A percentile compares a stretch with the other conserved stretches of the same genome.
These are phyloP conservation scores for Aspergillus cavernicola DNA, from an alignment of 495 filamentous ascomycete genomes.

Conservation along the genomic window DNA sequence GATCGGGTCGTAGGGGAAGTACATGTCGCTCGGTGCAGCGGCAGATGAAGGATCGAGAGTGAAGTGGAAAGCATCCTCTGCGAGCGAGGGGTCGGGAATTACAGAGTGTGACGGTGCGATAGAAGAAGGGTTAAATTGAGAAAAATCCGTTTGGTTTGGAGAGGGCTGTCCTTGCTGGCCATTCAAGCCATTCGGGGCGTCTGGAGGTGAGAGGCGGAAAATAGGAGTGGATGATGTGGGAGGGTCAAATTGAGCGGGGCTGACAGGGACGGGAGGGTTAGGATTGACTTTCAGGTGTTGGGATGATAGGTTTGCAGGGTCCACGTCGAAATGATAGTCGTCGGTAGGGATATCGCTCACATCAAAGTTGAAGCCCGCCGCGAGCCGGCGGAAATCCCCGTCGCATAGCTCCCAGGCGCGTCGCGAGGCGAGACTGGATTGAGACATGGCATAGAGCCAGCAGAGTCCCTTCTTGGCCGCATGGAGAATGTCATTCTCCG, in stretches of 20 bases:
- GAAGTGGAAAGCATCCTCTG: background rate
- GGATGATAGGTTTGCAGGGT: conserved; percentile 3
- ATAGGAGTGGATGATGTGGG: background rate
- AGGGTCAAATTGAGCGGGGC: background rate
- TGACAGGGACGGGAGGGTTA: background rate
- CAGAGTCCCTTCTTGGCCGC: conserved; percentile 51
- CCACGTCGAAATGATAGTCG: conserved; percentile 19
- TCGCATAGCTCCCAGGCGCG: conserved; percentile 59
- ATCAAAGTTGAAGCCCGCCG: conserved; percentile 41
- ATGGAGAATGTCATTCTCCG: conserved; percentile 43
- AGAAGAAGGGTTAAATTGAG: background rate
- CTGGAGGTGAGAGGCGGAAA: conserved; percentile 2
- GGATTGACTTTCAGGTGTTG: background rate
- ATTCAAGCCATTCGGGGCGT: background rate
- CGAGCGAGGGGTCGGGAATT: background rate
- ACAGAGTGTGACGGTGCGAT: background rate
- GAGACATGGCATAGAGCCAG: conserved; percentile 54
- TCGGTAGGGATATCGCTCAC: conserved; percentile 34
- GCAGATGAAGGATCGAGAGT: conserved; percentile 13
- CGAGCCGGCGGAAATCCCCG: conserved; percentile 36
- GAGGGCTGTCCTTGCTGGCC: background rate
- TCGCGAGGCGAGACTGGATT: conserved; percentile 49
- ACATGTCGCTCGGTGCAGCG: conserved; percentile 20
- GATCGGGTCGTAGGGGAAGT: conserved; percentile 47
- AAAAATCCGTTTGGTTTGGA: background rate